These are phyloP conservation scores for Panellus pusillus DNA, from an alignment of 768 basidiomycete genomes.

Conservation along the genomic window DNA sequence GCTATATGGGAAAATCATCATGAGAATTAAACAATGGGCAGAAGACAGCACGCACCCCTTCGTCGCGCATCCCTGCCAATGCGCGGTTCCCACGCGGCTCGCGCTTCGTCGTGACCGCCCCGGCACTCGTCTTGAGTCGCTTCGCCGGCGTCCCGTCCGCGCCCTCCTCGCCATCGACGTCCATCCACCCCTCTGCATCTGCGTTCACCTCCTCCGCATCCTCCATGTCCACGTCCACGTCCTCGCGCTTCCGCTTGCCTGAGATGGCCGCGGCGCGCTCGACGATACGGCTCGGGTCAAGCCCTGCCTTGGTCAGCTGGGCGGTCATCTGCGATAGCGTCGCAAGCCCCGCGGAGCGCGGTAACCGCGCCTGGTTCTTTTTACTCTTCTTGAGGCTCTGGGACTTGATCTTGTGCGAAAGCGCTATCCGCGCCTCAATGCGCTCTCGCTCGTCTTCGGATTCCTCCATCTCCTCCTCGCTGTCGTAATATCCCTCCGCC, in stretches of 20 bases:
- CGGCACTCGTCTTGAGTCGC: constrained; percentile 61
- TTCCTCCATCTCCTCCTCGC: constrained; percentile 76
- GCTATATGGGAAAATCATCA: constrained; percentile 41
- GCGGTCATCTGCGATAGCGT: constrained; percentile 75
- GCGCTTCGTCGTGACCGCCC: constrained; percentile 49
- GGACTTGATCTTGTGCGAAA: constrained; percentile 67
- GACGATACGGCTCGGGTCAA: constrained; percentile 85
- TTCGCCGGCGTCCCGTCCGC: constrained; percentile 52
- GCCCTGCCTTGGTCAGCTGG: constrained; percentile 83
- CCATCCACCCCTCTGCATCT: constrained; percentile 47
- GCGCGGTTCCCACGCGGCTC: constrained; percentile 72
- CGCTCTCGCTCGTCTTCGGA: constrained; percentile 84
- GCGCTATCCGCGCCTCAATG: constrained; percentile 54
- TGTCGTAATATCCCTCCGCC: constrained; percentile 93
- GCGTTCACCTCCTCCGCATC: constrained; percentile 39
- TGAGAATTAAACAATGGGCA: constrained; percentile 6
- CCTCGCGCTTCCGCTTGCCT: constrained; percentile 70
- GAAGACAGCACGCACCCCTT: constrained; percentile 48
- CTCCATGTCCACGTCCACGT: constrained; percentile 64
- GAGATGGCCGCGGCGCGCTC: constrained; percentile 85
- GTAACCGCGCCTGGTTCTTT: constrained; percentile 81
- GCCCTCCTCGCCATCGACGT: constrained; percentile 53
- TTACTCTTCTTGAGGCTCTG: constrained; percentile 82
- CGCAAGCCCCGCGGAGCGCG: constrained; percentile 70
- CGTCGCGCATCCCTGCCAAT: constrained; percentile 77